phyloP scores from a whole-genome alignment of 176 grass and related monocot genomes.

The Oryza brachyantha region DNA sequence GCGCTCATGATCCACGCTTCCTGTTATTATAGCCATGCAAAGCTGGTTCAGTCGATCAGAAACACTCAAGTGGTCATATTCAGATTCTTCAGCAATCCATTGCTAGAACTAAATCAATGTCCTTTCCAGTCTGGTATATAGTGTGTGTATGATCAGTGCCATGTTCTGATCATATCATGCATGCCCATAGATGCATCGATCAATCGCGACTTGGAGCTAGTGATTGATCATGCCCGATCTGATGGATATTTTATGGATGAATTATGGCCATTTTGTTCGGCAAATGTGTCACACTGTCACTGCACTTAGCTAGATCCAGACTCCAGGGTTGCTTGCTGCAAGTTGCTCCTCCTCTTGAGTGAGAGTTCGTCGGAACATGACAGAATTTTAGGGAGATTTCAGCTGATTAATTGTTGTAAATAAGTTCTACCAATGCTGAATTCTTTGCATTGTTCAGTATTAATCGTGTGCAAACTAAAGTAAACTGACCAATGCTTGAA shows the following conservation, averaged over 20 bases:
- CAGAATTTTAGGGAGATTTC: not conserved
- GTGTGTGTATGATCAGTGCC: not conserved
- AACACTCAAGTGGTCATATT: not conserved
- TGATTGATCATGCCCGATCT: not conserved
- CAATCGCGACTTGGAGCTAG: not conserved
- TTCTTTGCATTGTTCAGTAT: not conserved
- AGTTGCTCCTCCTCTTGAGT: not conserved
- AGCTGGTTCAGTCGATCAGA: not conserved
- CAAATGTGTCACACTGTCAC: not conserved
- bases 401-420: not conserved
- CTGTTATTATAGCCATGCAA: not conserved
- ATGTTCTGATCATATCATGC: not conserved
- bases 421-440: not conserved
- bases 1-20: not conserved
- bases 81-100: not conserved
- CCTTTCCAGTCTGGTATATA: not conserved
- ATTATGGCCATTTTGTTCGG: not conserved
- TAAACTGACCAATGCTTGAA: not conserved
- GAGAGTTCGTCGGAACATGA: not conserved
- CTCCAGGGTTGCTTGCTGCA: not conserved
- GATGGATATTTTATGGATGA: not conserved
- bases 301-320: not conserved
- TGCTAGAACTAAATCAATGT: not conserved
- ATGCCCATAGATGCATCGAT: not conserved
- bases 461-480: not conserved